A percentile compares a stretch with the other conserved stretches of the same genome.
These are phyloP conservation scores for Ilyonectria robusta DNA, from an alignment of 2,329 filamentous ascomycete genomes.

Conservation along the genomic window DNA sequence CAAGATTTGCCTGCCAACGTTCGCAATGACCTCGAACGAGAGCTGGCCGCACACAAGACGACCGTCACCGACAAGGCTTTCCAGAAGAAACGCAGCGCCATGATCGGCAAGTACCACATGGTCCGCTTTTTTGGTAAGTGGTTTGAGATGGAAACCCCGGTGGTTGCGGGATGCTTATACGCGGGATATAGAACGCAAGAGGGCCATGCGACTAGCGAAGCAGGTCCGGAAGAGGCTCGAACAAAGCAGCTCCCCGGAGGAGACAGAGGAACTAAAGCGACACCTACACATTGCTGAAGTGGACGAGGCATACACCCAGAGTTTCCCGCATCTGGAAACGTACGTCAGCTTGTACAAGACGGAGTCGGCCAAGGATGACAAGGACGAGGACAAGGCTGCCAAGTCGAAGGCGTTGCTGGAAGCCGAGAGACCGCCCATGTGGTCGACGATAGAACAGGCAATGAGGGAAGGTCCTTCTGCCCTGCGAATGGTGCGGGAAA, in stretches of 20 bases:
- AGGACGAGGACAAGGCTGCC: conserved; percentile 54
- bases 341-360: conserved; percentile 76
- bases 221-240: conserved; percentile 73
- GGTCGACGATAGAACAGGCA: conserved; percentile 75
- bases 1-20: conserved; percentile 77
- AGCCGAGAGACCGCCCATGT: conserved; percentile 72
- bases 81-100: conserved; percentile 74
- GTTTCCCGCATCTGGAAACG: conserved; percentile 78
- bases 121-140: conserved; percentile 84
- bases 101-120: conserved; percentile 87
- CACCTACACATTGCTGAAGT: conserved; percentile 79
- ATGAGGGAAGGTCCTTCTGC: conserved; percentile 69
- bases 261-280: conserved; percentile 65
- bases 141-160: not conserved
- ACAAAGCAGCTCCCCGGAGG: conserved; percentile 64
- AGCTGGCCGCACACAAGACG: conserved; percentile 75
- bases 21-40: conserved; percentile 78
- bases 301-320: conserved; percentile 81
- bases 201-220: conserved; percentile 77
- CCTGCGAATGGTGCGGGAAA: conserved; percentile 70
- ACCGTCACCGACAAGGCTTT: conserved; percentile 73
- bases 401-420: conserved; percentile 61
- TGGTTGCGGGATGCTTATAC: conserved; percentile 25
- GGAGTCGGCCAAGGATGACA: conserved; percentile 50
- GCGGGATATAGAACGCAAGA: conserved; percentile 75